Evolutionary conservation across 2,329 filamentous ascomycete genomes (phyloP).

Genomic region (Lachnellula arida): DNA sequence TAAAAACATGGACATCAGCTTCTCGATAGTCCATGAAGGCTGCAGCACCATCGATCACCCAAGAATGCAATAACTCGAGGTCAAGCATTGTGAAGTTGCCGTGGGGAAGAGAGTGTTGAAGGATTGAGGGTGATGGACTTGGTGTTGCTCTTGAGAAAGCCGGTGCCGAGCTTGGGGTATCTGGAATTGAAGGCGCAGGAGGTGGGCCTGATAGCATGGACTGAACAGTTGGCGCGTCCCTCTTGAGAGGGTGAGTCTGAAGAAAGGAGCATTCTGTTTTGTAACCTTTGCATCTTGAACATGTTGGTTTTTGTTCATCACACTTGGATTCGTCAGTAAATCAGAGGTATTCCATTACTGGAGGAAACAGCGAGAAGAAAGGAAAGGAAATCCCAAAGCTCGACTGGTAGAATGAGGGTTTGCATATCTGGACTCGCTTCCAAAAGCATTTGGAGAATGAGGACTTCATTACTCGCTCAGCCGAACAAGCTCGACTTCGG

Average conservation of each 20-base stretch:
- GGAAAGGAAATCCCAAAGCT: neutral
- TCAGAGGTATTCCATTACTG: neutral
- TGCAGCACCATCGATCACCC: conserved; percentile 35
- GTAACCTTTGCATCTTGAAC: conserved; percentile 25
- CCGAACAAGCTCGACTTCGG: too few relatives aligned
- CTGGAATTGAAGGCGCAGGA: conserved; percentile 3
- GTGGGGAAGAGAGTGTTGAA: neutral
- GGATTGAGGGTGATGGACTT: neutral
- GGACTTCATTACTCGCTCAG: too few relatives aligned
- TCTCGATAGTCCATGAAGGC: conserved; percentile 18
- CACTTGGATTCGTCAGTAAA: conserved; percentile 18
- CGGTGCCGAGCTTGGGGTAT: conserved; percentile 1
- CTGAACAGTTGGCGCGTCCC: neutral
- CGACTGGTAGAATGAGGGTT: neutral
- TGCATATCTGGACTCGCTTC: too few relatives aligned
- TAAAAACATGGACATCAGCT: conserved; percentile 14
- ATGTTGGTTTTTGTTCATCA: conserved; percentile 28
- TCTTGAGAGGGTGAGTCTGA: conserved; percentile 25
- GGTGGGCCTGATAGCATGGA: conserved; percentile 1
- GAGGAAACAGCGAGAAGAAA: neutral
- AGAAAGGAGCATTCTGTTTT: conserved; percentile 27
- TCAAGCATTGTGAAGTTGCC: conserved; percentile 31
- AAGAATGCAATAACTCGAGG: conserved; percentile 41
- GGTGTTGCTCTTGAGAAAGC: neutral
- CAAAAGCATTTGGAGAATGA: too few relatives aligned